Conservation (phyloP, 163 green algal genomes). For the Chlamydomonas reinhardtii region DNA sequence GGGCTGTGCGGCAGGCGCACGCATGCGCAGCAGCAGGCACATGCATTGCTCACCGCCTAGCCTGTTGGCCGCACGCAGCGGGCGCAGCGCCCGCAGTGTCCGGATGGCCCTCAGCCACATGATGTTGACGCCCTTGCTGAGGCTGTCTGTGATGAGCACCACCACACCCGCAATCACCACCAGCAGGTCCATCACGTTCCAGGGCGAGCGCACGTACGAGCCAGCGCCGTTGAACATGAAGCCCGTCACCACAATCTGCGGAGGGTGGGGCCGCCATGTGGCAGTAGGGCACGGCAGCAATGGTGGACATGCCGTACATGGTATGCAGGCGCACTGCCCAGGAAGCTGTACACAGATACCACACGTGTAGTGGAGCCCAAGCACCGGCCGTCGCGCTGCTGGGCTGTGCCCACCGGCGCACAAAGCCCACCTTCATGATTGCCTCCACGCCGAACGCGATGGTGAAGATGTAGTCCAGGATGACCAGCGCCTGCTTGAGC, state of each 20-base stretch:
- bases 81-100: slow-evolving; percentile 65
- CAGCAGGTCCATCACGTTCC: slow-evolving; percentile 79
- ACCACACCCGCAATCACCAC: slow-evolving; percentile 64
- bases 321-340: no score
- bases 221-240: slow-evolving; percentile 61
- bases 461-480: slow-evolving; percentile 31
- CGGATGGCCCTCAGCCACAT: slow-evolving; percentile 56
- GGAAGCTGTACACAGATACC: no score
- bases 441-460: slow-evolving; percentile 2
- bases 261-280: no score
- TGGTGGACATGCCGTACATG: no score
- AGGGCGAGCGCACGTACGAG: slow-evolving; percentile 73
- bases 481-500: background rate
- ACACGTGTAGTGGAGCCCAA: no score
- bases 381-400: no score
- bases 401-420: no score
- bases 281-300: no score
- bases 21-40: no score
- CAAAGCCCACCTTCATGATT: background rate
- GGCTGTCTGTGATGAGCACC: slow-evolving; percentile 62
- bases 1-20: no score
- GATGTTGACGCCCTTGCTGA: slow-evolving; percentile 38
- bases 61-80: slow-evolving; percentile 22
- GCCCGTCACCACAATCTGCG: slow-evolving; percentile 72
- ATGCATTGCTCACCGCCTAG: background rate